phyloP scores from a whole-genome alignment of 2,329 filamentous ascomycete genomes.

The Fusarium liriodendri region DNA sequence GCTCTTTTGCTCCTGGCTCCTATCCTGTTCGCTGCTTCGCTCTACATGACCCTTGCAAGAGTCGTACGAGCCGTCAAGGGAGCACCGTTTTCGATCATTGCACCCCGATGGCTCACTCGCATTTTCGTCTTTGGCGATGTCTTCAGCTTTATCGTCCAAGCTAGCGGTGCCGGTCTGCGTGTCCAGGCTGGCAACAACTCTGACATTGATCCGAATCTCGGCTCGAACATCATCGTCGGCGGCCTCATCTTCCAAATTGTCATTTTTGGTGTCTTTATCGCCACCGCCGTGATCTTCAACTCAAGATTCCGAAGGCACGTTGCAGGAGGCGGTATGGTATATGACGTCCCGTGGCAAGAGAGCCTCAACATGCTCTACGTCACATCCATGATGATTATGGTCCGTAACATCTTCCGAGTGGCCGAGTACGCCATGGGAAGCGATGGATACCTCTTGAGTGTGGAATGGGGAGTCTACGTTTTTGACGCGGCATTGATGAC shows the following conservation, averaged over 20 bases:
- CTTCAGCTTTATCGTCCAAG: conserved; percentile 46
- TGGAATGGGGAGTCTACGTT: conserved; percentile 19
- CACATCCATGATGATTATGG: conserved; percentile 52
- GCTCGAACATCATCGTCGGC: conserved; percentile 61
- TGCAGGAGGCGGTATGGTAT: conserved; percentile 9
- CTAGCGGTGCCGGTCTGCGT: conserved; percentile 41
- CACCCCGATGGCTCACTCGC: conserved; percentile 42
- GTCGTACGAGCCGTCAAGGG: conserved; percentile 47
- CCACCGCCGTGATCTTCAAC: conserved; percentile 36
- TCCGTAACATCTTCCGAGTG: conserved; percentile 37
- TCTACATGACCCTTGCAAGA: conserved; percentile 59
- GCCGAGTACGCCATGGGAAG: conserved; percentile 16
- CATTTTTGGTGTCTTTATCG: conserved; percentile 65
- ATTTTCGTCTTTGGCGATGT: conserved; percentile 49
- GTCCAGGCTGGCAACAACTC: conserved; percentile 28
- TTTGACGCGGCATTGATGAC: conserved; percentile 23
- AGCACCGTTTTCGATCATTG: conserved; percentile 36
- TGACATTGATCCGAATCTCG: conserved; percentile 44
- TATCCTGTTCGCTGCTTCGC: conserved; percentile 57
- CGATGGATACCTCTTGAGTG: neutral
- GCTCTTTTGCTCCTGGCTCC: conserved; percentile 56
- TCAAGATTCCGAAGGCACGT: neutral
- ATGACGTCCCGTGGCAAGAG: conserved; percentile 46
- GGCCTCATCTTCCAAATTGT: conserved; percentile 67
- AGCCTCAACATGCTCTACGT: conserved; percentile 51